These are phyloP conservation scores for Cryphonectria naterciae DNA, from an alignment of 2,329 filamentous ascomycete genomes.

Conservation along the genomic window DNA sequence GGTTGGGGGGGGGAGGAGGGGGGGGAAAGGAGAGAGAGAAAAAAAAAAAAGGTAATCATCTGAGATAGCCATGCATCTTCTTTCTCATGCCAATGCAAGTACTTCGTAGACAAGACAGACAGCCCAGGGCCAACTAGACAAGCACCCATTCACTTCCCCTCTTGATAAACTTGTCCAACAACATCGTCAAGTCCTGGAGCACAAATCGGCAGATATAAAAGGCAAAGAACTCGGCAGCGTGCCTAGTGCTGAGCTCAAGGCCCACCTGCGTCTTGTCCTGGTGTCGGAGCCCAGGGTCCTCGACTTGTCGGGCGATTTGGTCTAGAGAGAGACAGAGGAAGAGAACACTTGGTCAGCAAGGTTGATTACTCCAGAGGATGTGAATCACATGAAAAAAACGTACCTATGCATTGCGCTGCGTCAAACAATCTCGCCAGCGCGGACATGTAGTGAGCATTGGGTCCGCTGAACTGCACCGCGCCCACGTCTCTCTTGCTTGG, in stretches of 20 bases:
- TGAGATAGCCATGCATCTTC: constrained; percentile 3
- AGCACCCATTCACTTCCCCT: constrained; percentile 92
- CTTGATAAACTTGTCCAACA: constrained; percentile 98
- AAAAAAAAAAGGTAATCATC: background rate
- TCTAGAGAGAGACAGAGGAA: constrained; percentile 54
- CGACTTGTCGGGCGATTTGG: constrained; percentile 93
- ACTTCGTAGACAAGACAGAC: background rate
- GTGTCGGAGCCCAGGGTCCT: constrained; percentile 89
- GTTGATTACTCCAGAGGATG: background rate
- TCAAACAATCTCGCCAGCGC: constrained; percentile 90
- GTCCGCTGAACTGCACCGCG: constrained; percentile 75
- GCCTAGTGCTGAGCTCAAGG: constrained; percentile 87
- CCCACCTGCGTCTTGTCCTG: constrained; percentile 94
- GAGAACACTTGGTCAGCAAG: constrained; percentile 5
- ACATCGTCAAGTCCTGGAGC: constrained; percentile 77
- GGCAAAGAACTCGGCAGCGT: constrained; percentile 96
- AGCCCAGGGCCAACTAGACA: constrained; percentile 31
- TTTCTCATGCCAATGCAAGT: background rate
- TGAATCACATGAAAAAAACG: constrained; percentile 37
- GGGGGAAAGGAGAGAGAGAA: background rate
- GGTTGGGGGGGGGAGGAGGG: background rate
- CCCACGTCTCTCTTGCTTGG: constrained; percentile 73
- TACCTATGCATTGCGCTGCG: constrained; percentile 89
- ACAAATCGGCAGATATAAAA: constrained; percentile 97
- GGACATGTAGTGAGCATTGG: constrained; percentile 88